phyloP scores from a whole-genome alignment of 257 asterid genomes.

The Fraxinus anomala region DNA sequence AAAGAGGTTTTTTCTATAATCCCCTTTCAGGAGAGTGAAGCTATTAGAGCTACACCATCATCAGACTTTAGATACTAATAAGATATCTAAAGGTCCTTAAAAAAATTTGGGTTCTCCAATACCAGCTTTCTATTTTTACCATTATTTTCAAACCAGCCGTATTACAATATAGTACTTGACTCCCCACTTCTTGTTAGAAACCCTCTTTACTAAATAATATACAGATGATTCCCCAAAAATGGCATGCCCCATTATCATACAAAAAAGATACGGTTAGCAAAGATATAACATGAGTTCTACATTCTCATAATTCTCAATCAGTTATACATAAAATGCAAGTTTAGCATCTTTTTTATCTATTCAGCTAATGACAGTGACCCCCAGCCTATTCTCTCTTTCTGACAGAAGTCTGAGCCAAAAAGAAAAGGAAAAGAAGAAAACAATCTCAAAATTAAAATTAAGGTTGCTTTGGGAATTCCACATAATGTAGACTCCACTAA shows the following conservation, averaged over 20 bases:
- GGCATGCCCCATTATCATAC: background rate
- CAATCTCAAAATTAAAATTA: background rate
- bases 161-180: background rate
- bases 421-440: background rate
- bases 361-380: background rate
- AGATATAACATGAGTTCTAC: background rate
- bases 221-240: slow-evolving; percentile 12
- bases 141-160: slow-evolving; percentile 9
- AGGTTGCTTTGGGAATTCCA: background rate
- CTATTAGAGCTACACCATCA: background rate
- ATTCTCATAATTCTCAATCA: background rate
- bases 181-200: background rate
- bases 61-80: background rate
- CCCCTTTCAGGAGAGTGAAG: background rate
- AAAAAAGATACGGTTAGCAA: background rate
- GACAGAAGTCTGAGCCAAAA: background rate
- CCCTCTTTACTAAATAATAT: background rate
- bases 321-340: background rate
- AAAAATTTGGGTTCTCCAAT: background rate
- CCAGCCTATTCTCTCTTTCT: background rate
- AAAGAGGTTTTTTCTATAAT: background rate
- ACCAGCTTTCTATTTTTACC: background rate
- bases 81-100: slow-evolving; percentile 5
- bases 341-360: slow-evolving; percentile 1
- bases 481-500: slow-evolving; percentile 1